phyloP scores from a whole-genome alignment of 495 filamentous ascomycete genomes.

The Xylona heveae region DNA sequence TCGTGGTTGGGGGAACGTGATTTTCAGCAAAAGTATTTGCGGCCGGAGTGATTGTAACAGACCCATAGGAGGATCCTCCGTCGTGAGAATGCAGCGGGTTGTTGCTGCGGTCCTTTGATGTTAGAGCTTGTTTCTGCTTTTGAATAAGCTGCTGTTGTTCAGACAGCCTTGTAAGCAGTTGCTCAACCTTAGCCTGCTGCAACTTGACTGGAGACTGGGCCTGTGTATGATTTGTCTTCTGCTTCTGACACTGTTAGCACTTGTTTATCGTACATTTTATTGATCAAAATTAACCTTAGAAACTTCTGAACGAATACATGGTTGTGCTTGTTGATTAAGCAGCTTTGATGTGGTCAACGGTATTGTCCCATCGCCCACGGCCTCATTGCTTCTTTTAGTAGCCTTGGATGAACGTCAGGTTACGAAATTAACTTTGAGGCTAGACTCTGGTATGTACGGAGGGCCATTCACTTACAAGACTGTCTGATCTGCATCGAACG shows the following conservation, averaged over 20 bases:
- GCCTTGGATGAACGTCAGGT: too few species aligned
- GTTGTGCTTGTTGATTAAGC: conserved; percentile 15
- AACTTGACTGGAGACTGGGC: conserved; percentile 15
- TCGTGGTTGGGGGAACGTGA: conserved; percentile 16
- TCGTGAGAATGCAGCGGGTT: too few species aligned
- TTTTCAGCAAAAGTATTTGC: conserved; percentile 26
- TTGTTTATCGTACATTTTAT: not conserved
- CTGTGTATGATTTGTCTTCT: conserved; percentile 23
- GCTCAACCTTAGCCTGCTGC: conserved; percentile 25
- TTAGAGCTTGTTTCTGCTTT: conserved; percentile 30
- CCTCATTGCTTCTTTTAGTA: too few species aligned
- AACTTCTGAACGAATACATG: conserved; percentile 2
- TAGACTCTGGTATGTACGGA: conserved; percentile 9
- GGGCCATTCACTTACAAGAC: not conserved
- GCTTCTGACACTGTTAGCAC: conserved; percentile 28
- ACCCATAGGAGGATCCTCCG: conserved; percentile 24
- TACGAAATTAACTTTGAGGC: conserved; percentile 5
- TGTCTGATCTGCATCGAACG: too few species aligned
- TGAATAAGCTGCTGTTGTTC: conserved; percentile 34
- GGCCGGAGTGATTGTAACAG: conserved; percentile 34
- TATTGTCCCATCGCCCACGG: conserved; percentile 14
- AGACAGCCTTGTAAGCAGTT: conserved; percentile 41
- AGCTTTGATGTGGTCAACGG: conserved; percentile 20
- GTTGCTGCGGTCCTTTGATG: conserved; percentile 18
- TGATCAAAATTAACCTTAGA: conserved; percentile 11